Evolutionary conservation across 306 rosid genomes (phyloP).

Genomic region (Rosa persica): DNA sequence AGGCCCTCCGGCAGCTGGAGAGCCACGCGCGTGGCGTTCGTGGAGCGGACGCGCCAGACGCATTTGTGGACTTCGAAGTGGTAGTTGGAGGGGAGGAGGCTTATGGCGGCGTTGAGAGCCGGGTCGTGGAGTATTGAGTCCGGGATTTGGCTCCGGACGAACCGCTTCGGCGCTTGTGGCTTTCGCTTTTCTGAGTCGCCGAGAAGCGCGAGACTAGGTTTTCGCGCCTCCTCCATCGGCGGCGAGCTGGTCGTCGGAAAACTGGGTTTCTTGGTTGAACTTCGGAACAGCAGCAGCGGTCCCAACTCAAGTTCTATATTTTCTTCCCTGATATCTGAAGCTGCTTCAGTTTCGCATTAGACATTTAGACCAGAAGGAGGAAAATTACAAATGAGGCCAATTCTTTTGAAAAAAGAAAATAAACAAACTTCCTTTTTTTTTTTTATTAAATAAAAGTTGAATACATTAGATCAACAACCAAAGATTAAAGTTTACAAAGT

Average conservation of each 20-base stretch:
- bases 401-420: too few relatives aligned
- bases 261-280: neutral
- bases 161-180: conserved; percentile 41
- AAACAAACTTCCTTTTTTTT: too few relatives aligned
- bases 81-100: conserved; percentile 61
- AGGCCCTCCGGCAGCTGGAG: conserved; percentile 91
- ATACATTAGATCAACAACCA: too few relatives aligned
- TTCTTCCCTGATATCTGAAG: too few relatives aligned
- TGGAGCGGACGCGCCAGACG: conserved; percentile 76
- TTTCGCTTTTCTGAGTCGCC: neutral
- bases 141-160: conserved; percentile 49
- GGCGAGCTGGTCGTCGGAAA: neutral
- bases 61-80: conserved; percentile 87
- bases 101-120: conserved; percentile 45
- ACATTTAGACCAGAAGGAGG: too few relatives aligned
- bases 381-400: too few relatives aligned
- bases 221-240: conserved; percentile 3
- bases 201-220: neutral
- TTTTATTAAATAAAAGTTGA: too few relatives aligned
- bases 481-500: too few relatives aligned
- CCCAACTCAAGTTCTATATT: too few relatives aligned
- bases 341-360: neutral
- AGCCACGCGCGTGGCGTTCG: conserved; percentile 60
- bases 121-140: conserved; percentile 47
- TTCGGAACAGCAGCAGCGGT: too few relatives aligned